These are phyloP conservation scores for Brassica nigra DNA, from an alignment of 345 rosid species.

Conservation along the genomic window DNA sequence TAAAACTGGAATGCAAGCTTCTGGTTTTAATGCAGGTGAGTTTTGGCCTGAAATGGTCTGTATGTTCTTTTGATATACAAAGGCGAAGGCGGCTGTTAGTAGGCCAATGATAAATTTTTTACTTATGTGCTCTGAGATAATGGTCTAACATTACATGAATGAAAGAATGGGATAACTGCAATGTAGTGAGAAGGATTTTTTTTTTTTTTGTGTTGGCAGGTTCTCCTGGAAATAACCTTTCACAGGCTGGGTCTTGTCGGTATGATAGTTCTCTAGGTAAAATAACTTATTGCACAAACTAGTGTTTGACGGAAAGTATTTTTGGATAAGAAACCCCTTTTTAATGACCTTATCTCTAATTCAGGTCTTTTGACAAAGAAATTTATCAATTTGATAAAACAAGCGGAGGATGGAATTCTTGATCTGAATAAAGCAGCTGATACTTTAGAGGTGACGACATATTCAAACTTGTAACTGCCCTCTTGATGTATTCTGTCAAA, in stretches of 20 bases:
- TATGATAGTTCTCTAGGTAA: slow-evolving; percentile 98
- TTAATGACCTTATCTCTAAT: slow-evolving; percentile 26
- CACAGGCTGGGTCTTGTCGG: slow-evolving; percentile 87
- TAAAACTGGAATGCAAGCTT: slow-evolving; percentile 62
- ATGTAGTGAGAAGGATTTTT: slow-evolving; percentile 28
- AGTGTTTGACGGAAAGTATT: neutral
- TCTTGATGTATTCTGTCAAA: slow-evolving; percentile 1
- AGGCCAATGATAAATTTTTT: neutral
- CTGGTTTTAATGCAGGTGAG: slow-evolving; percentile 70
- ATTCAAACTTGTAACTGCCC: neutral
- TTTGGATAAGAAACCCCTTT: neutral
- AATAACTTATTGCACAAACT: slow-evolving; percentile 14
- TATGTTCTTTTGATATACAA: neutral
- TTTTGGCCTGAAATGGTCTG: slow-evolving; percentile 6
- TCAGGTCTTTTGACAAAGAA: slow-evolving; percentile 97
- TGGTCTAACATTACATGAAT: neutral
- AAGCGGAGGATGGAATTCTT: slow-evolving; percentile 94
- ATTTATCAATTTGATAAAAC: slow-evolving; percentile 92
- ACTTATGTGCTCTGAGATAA: slow-evolving; percentile 10
- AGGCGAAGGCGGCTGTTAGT: neutral
- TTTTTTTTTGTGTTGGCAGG: slow-evolving; percentile 58
- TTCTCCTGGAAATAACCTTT: slow-evolving; percentile 79
- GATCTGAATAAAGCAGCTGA: slow-evolving; percentile 96
- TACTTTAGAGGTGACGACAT: slow-evolving; percentile 72
- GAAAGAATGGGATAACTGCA: slow-evolving; percentile 15